phyloP scores from a whole-genome alignment of 2,329 filamentous ascomycete genomes.

The Aspergillus pseudotamarii region DNA sequence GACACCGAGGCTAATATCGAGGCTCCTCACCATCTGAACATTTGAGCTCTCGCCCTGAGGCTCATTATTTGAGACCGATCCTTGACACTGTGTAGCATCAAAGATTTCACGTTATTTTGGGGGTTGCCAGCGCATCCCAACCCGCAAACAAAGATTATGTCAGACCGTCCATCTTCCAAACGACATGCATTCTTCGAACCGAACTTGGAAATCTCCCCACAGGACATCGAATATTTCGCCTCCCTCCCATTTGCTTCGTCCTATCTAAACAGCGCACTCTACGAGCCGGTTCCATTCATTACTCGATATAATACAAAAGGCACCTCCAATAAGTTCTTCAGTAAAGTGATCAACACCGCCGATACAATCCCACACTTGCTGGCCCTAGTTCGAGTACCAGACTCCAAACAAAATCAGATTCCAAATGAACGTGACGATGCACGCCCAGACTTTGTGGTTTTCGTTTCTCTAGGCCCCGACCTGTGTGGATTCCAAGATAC shows the following conservation, averaged over 20 bases:
- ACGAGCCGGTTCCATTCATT: conserved; percentile 15
- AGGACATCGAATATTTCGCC: conserved; percentile 13
- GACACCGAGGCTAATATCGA: background rate
- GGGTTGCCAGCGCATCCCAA: background rate
- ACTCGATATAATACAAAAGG: conserved; percentile 15
- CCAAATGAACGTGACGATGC: conserved; percentile 5
- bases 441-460: conserved; percentile 12
- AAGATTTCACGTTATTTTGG: background rate
- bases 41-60: background rate
- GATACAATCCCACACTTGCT: conserved; percentile 22
- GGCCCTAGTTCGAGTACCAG: conserved; percentile 14
- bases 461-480: conserved; percentile 18
- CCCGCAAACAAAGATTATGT: background rate
- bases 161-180: background rate
- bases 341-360: conserved; percentile 18
- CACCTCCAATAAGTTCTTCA: conserved; percentile 22
- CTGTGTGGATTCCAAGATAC: conserved; percentile 20
- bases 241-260: conserved; percentile 1
- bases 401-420: background rate
- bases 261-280: conserved; percentile 8
- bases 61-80: background rate
- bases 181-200: conserved; percentile 10
- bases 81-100: background rate
- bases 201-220: conserved; percentile 5
- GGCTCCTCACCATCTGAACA: background rate